Evolutionary conservation across 805 yeast genomes (phyloP), one percentile per base, ranked within the genome.

Genomic region (Cyberlindnera veronae): DNA sequence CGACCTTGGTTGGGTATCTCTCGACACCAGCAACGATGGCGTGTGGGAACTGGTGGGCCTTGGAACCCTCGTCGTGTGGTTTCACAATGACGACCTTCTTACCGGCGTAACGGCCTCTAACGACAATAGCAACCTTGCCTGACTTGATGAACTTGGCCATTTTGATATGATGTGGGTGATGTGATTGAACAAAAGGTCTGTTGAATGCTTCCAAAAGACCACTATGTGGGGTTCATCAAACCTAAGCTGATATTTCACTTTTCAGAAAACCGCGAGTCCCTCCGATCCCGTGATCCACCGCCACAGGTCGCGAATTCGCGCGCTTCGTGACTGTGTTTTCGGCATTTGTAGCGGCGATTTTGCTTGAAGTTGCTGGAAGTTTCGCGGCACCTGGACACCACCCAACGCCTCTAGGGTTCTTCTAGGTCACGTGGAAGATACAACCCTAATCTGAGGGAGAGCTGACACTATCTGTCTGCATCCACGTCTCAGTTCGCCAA

Each of bases 81-180:
- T 86, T 88, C 69, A 91, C 90, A 68, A 91, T 87, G 71, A 91
- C 98, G 61, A 91, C 99, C 85, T 91, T 91, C 86, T 89, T 91
- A 81, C 99, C 99, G 72, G 99, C 99, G 84, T 81, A 91, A 79
- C 98, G 91, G 69, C 99, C 98, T 49, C 55, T 51, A 45, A 53
- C 57, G 46, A 53, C 54, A 39, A 72, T 82, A 81, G 90, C 97
- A 84, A 91, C 98, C 45, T 53, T 55, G 81, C 97, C 97, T 70
- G 98, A 86, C 81, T 91, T 93, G 77, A 93, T 83, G 84, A 93
- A 91, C 78, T 93, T 93, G 78, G 96, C 96, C 96, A 89, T 90
- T 75, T 63, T 63, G 38, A n/a, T 27, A 24, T 37, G 36, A 20
- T 32, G 13, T 36, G 35, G 36, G 47, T 32, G 37, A 38, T 32